These are phyloP conservation scores for Phytophthora megakarya DNA, from an alignment of 352 stramenopile species.

Conservation along the genomic window DNA sequence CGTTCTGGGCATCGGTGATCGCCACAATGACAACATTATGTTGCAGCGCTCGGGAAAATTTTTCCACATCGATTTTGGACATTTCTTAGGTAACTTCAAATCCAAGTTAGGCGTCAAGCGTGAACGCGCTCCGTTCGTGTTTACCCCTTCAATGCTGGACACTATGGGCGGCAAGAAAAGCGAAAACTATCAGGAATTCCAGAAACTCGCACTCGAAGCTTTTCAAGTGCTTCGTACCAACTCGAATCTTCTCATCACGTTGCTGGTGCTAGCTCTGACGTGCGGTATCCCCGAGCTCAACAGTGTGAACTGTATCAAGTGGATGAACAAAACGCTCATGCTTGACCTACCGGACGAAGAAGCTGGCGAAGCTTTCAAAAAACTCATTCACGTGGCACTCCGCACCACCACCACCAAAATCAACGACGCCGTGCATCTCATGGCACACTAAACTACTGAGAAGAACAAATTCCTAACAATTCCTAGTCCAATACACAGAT, in stretches of 20 bases:
- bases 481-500: too few relatives aligned
- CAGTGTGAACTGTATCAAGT: slow-evolving; percentile 71
- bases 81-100: slow-evolving; percentile 97
- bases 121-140: slow-evolving; percentile 92
- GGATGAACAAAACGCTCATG: slow-evolving; percentile 83
- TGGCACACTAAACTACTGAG: slow-evolving; percentile 59
- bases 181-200: slow-evolving; percentile 77
- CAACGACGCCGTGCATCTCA: slow-evolving; percentile 86
- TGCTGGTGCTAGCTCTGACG: slow-evolving; percentile 78
- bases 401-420: slow-evolving; percentile 81
- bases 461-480: background rate
- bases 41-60: slow-evolving; percentile 92
- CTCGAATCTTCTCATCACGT: slow-evolving; percentile 83
- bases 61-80: slow-evolving; percentile 97
- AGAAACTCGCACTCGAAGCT: slow-evolving; percentile 62
- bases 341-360: slow-evolving; percentile 71
- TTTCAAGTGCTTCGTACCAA: slow-evolving; percentile 76
- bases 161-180: slow-evolving; percentile 84
- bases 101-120: slow-evolving; percentile 91
- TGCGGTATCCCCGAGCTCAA: slow-evolving; percentile 84
- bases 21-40: slow-evolving; percentile 97
- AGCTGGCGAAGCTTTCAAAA: slow-evolving; percentile 63
- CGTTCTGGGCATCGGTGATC: slow-evolving; percentile 93
- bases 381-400: slow-evolving; percentile 79
- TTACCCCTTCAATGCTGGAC: slow-evolving; percentile 90